These are phyloP conservation scores for Phlebopus sp. DNA, from an alignment of 1,284 basidiomycete species.

Conservation along the genomic window DNA sequence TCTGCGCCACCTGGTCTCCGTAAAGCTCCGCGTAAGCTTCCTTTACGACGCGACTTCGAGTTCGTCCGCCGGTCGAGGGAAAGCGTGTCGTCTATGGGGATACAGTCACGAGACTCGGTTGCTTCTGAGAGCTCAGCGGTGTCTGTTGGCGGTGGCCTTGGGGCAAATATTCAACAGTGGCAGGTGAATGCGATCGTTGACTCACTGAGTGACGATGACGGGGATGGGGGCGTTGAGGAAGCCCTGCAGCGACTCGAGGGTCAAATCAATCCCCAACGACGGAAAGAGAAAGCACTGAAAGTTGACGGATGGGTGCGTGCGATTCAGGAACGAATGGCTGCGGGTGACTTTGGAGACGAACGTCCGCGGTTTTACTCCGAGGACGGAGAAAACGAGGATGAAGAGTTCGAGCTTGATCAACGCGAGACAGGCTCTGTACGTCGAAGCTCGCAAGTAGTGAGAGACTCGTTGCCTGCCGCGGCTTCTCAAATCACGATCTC, in stretches of 20 bases:
- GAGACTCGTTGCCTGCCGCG: constrained; percentile 15
- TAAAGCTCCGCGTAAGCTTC: constrained; percentile 55
- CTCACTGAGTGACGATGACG: constrained; percentile 71
- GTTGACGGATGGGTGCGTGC: constrained; percentile 80
- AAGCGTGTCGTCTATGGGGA: constrained; percentile 74
- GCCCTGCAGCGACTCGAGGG: constrained; percentile 79
- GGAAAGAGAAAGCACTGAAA: constrained; percentile 67
- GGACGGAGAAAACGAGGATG: constrained; percentile 44
- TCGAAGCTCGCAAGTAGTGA: constrained; percentile 7
- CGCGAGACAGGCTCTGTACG: constrained; percentile 28
- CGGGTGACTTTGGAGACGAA: constrained; percentile 59
- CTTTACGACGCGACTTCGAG: constrained; percentile 72
- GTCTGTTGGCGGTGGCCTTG: constrained; percentile 43
- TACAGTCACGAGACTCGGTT: constrained; percentile 56
- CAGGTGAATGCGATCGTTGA: constrained; percentile 77
- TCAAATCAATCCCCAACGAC: constrained; percentile 70
- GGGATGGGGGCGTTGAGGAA: constrained; percentile 74
- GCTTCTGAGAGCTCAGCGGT: constrained; percentile 43
- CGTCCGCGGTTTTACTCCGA: constrained; percentile 48
- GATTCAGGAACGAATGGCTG: constrained; percentile 61
- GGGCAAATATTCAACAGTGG: constrained; percentile 68
- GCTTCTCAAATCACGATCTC: constrained; percentile 25
- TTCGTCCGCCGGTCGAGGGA: constrained; percentile 66
- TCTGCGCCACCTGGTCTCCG: constrained; percentile 51
- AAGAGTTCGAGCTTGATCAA: constrained; percentile 38